A percentile compares a stretch with the other conserved stretches of the same genome.
Evolutionary conservation across 495 filamentous ascomycete species (phyloP).

Genomic region (Penicillium soppii): DNA sequence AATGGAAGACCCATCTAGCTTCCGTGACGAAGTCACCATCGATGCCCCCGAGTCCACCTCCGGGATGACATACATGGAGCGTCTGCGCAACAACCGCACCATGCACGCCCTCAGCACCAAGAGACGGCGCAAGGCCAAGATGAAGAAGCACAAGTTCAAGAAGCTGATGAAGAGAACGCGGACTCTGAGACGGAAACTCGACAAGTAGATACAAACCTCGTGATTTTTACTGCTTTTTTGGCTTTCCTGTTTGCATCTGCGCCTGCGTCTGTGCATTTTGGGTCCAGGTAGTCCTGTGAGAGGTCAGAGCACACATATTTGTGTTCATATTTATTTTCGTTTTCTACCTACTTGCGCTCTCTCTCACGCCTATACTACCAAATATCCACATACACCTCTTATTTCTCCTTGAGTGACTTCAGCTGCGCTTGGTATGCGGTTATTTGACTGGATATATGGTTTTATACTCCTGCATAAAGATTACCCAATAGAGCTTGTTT

Average conservation of each 20-base stretch:
- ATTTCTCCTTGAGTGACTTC: not conserved
- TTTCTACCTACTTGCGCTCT: conserved; percentile 5
- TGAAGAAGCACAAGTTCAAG: conserved; percentile 99
- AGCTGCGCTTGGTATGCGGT: not conserved
- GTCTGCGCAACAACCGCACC: conserved; percentile 34
- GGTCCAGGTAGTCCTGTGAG: conserved; percentile 21
- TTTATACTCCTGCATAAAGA: conserved; percentile 15
- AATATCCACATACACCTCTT: conserved; percentile 20
- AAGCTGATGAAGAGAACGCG: conserved; percentile 93
- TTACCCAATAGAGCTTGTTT: conserved; percentile 20
- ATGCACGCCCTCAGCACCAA: conserved; percentile 78
- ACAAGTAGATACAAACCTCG: conserved; percentile 42
- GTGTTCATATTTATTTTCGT: conserved; percentile 18
- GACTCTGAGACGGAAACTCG: conserved; percentile 83
- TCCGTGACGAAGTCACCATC: conserved; percentile 28
- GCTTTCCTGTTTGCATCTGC: conserved; percentile 25
- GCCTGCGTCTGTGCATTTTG: conserved; percentile 28
- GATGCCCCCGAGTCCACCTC: conserved; percentile 31
- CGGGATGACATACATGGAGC: conserved; percentile 43
- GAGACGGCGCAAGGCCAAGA: conserved; percentile 86
- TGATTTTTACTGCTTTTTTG: conserved; percentile 7
- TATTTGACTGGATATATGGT: conserved; percentile 9
- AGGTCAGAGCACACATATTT: conserved; percentile 25
- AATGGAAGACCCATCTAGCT: conserved; percentile 36
- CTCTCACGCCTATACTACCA: conserved; percentile 13